Percentiles rank a stretch among this genome's conserved stretches.
These are phyloP conservation scores for Penicillium argentinense DNA, from an alignment of 495 filamentous ascomycete species.

Conservation along the genomic window DNA sequence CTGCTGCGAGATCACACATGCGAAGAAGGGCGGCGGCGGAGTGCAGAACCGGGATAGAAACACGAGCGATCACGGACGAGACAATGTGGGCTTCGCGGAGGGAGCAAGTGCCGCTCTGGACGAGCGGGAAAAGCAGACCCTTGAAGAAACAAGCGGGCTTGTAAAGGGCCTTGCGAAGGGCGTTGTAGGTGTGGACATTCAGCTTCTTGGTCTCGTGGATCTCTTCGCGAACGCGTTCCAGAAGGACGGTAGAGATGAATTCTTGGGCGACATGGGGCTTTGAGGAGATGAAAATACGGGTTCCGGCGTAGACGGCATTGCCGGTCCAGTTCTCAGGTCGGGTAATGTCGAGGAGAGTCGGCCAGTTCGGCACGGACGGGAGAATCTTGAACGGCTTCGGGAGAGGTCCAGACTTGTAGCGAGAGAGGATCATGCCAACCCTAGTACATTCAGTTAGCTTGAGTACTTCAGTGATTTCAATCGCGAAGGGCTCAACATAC, in stretches of 20 bases:
- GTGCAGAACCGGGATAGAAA: constrained; percentile 84
- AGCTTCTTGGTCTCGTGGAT: constrained; percentile 85
- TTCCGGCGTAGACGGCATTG: constrained; percentile 83
- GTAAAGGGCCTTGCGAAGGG: constrained; percentile 89
- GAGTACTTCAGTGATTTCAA: neutral
- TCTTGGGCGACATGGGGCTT: constrained; percentile 73
- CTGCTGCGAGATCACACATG: constrained; percentile 89
- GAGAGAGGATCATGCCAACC: constrained; percentile 82
- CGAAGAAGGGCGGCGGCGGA: constrained; percentile 88
- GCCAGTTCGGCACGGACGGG: constrained; percentile 86
- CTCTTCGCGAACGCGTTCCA: constrained; percentile 87
- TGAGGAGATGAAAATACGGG: constrained; percentile 81
- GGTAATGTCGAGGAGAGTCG: constrained; percentile 79
- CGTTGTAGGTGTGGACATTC: constrained; percentile 91
- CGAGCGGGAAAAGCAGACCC: constrained; percentile 88
- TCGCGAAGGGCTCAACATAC: constrained; percentile 43
- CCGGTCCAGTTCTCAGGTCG: constrained; percentile 83
- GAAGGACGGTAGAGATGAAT: constrained; percentile 77
- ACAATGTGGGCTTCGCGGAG: constrained; percentile 90
- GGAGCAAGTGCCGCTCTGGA: constrained; percentile 74
- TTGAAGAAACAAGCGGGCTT: constrained; percentile 98
- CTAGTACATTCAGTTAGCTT: constrained; percentile 43
- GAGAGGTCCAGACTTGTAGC: constrained; percentile 91
- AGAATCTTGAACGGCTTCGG: constrained; percentile 98
- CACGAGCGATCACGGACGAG: constrained; percentile 73